Evolutionary conservation across 2,329 filamentous ascomycete genomes (phyloP), one percentile per base, ranked within the genome.

Genomic region (Ophiostoma pallidulum): DNA sequence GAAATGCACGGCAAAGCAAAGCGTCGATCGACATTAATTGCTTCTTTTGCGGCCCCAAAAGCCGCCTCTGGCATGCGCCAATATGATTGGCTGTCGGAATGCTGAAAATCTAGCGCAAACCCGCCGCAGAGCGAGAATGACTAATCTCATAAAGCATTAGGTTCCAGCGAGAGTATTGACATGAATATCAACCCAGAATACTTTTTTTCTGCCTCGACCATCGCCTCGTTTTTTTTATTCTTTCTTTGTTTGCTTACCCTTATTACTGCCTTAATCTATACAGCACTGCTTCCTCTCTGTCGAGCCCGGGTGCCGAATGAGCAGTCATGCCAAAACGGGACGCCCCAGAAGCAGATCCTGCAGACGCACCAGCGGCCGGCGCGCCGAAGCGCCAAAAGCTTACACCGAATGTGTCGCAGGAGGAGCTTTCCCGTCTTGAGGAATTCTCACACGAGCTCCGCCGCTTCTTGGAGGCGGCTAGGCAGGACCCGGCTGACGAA

Each of bases 371-470:
- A 16, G n/a, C 28, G 6, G 20, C 20, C 8, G 18, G 10, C n/a
- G 18, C 29, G 12, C 13, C 44, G 22, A 53, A 53, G 28, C 48
- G 45, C 7, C 43, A 37, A 41, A 48, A 49, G 22, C 10, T 12
- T 5, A 24, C 45, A 4, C 7, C 29, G 22, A 8, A 14, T 14
- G 19, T 40, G 16, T 24, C 19, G 8, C 18, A 39, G 18, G 48
- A 47, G 20, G 29, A 38, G 26, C 43, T 69, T 9, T 54, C 53
- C 8, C 39, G 58, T 16, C 54, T 67, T 8, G 51, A 64, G 16
- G 53, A 60, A 5, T 60, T 66, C 51, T 64, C 64, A 12, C 60
- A 71, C 49, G 62, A 64, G 32, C 56, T 73, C 14, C 59, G 68
- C 10, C 57, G 60, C 38, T 65, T 64, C 45, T 59, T 70, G 3